phyloP scores from a whole-genome alignment of 306 rosid genomes.

The Quercus parvula region DNA sequence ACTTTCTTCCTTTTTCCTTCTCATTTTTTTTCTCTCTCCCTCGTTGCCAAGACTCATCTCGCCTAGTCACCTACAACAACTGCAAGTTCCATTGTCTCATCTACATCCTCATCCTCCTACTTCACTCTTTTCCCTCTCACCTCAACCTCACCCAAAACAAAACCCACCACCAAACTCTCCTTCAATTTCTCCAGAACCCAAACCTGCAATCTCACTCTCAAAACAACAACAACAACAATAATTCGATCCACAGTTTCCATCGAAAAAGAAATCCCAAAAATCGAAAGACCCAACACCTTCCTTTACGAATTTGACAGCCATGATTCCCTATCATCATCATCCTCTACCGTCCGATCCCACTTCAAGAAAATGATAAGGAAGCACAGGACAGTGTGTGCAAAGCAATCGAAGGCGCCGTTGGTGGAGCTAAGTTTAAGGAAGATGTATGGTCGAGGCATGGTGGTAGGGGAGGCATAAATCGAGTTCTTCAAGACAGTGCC shows the following conservation, averaged over 20 bases:
- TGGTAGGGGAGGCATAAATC: constrained; percentile 85
- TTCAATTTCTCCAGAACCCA: neutral
- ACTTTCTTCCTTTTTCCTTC: too few species aligned
- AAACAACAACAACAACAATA: too few species aligned
- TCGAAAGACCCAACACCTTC: constrained; percentile 67
- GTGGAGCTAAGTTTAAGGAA: constrained; percentile 72
- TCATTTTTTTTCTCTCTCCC: neutral
- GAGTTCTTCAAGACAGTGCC: constrained; percentile 88
- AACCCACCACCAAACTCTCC: neutral
- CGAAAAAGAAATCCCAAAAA: constrained; percentile 78
- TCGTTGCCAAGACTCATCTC: too few species aligned
- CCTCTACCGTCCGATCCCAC: constrained; percentile 57
- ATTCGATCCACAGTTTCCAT: constrained; percentile 41
- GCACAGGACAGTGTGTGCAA: constrained; percentile 81
- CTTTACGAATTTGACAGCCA: constrained; percentile 47
- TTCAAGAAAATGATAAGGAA: constrained; percentile 98
- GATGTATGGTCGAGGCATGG: constrained; percentile 98
- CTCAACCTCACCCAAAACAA: neutral
- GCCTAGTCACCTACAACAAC: neutral
- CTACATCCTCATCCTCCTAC: too few species aligned
- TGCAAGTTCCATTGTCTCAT: constrained; percentile 1
- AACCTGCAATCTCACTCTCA: neutral
- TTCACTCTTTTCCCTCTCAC: constrained; percentile 7
- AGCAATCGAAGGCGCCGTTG: constrained; percentile 73
- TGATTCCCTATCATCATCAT: constrained; percentile 21